phyloP scores from a whole-genome alignment of 805 yeast genomes.

The Saccharomyces mikatae region DNA sequence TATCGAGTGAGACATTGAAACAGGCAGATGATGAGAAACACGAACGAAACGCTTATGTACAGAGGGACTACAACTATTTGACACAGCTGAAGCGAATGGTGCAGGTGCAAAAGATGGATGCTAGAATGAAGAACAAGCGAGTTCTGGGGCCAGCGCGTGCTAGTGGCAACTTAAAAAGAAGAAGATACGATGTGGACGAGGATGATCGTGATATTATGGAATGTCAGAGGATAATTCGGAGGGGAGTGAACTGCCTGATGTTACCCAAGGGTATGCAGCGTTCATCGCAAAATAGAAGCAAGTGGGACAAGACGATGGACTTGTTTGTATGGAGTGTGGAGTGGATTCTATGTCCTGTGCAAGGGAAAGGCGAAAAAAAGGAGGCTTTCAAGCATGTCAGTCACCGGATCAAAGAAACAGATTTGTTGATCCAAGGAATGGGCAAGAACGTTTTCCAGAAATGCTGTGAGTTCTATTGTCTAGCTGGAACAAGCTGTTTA shows the following conservation, averaged over 20 bases:
- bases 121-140: constrained; percentile 37
- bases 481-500: not conserved
- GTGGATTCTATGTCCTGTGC: constrained; percentile 42
- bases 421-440: constrained; percentile 23
- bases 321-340: constrained; percentile 75
- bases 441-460: constrained; percentile 26
- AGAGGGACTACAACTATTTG: constrained; percentile 78
- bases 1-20: constrained; percentile 40
- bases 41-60: constrained; percentile 41
- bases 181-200: constrained; percentile 6
- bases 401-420: constrained; percentile 31
- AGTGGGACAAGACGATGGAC: constrained; percentile 56
- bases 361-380: constrained; percentile 6
- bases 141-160: constrained; percentile 28
- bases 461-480: constrained; percentile 15
- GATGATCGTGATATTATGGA: constrained; percentile 10
- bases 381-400: constrained; percentile 32
- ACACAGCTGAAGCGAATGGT: constrained; percentile 51
- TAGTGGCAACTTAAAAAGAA: constrained; percentile 17
- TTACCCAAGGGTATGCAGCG: constrained; percentile 74
- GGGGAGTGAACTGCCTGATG: constrained; percentile 58
- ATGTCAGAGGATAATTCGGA: constrained; percentile 32
- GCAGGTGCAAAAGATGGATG: constrained; percentile 49
- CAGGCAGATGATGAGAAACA: constrained; percentile 29
- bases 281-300: constrained; percentile 52